phyloP scores from a whole-genome alignment of 2,329 filamentous ascomycete genomes.

The Penicillium sp. region DNA sequence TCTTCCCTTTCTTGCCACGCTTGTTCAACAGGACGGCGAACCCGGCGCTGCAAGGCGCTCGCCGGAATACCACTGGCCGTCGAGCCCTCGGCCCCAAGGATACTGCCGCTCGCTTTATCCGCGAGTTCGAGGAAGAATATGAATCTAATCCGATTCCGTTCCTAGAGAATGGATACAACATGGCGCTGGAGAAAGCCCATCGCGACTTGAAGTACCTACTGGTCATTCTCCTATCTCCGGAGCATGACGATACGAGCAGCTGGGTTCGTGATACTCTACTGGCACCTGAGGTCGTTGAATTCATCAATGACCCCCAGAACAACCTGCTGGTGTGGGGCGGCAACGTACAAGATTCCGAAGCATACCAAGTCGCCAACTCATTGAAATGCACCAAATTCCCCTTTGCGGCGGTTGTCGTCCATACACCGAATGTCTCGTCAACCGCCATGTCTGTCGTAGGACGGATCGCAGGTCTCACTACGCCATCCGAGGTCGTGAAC shows the following conservation, averaged over 20 bases:
- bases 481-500: conserved; percentile 61
- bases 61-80: conserved; percentile 57
- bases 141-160: conserved; percentile 61
- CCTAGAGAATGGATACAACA: conserved; percentile 80
- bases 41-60: conserved; percentile 40
- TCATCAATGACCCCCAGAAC: conserved; percentile 64
- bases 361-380: conserved; percentile 82
- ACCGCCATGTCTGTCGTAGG: conserved; percentile 86
- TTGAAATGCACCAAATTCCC: conserved; percentile 87
- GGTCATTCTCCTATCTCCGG: conserved; percentile 79
- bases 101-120: conserved; percentile 75
- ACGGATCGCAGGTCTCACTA: conserved; percentile 63
- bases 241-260: conserved; percentile 80
- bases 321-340: conserved; percentile 87
- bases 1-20: conserved; percentile 72
- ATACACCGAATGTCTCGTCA: conserved; percentile 73
- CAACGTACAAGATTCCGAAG: conserved; percentile 84
- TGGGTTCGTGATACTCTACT: conserved; percentile 80
- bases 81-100: conserved; percentile 74
- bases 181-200: conserved; percentile 83
- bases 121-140: conserved; percentile 93
- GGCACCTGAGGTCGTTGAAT: conserved; percentile 61
- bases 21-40: conserved; percentile 41
- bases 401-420: conserved; percentile 74
- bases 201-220: conserved; percentile 82